Base-by-base conservation (phyloP, 1,284 basidiomycete genomes). In the Ustilago crameri region DNA sequence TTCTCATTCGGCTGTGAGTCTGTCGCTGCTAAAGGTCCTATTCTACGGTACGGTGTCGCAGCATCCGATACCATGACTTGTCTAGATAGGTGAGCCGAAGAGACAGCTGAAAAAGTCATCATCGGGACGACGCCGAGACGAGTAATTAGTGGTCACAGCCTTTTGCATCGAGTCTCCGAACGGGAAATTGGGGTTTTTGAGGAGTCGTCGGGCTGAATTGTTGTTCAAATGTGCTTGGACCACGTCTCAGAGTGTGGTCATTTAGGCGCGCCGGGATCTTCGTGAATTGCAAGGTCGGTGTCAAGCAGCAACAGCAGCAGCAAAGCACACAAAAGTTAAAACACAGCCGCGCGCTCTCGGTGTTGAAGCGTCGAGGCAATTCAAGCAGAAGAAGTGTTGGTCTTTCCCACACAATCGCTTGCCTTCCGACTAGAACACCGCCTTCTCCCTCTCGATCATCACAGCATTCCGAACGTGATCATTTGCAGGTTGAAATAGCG, bases 231-330 rank as follows among this genome's bases (percentile, higher is more conserved):
- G 49, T 59, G 45, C 51, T 52, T 53, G 42, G 59, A 55, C 59
- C 59, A 62, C 20, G 20, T 30, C 18, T 34, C 12, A 18, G 23
- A 2, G 20, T 18, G 15, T n/a, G 35, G 18, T 22, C 7, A 4
- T 22, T 10, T 9, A 48, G 26, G 57, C 50, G 35, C 58, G 58
- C 51, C 48, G 51, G 55, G 50, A 57, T 40, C 37, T 38, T 42
- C 20, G 40, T 42, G 7, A 17, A 9, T 37, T 8, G 34, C 45
- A 37, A 24, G 47, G 41, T 41, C 26, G 42, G 40, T 30, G 38
- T 18, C 40, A 45, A 24, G 7, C 30, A 45, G 22, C 53, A 34
- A 27, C n/a, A 22, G 44, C 50, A 30, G 38, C 14, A 27, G 48
- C 35, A 12, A n/a, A 12, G 30, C 30, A 30, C 30, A 30, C 30